Evolutionary conservation across 1,284 basidiomycete genomes (phyloP).

Genomic region (Puccinia coronata): DNA sequence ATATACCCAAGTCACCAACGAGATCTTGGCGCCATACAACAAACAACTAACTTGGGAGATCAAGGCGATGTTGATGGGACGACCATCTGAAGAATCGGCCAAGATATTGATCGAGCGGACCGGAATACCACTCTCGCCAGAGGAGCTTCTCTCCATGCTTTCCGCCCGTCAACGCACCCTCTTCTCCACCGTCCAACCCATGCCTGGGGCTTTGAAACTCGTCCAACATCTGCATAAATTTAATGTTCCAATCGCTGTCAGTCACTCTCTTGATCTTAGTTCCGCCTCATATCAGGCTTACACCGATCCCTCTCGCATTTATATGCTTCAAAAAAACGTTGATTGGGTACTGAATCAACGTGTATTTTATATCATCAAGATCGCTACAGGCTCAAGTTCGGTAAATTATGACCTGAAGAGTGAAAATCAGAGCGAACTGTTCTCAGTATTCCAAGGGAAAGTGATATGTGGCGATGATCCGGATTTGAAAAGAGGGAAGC

Average conservation of each 20-base stretch:
- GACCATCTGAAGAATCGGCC: constrained; percentile 57
- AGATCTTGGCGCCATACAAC: constrained; percentile 57
- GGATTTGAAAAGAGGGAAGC: constrained; percentile 56
- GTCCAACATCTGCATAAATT: constrained; percentile 57
- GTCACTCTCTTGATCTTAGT: constrained; percentile 51
- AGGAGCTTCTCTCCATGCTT: constrained; percentile 15
- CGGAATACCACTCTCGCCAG: constrained; percentile 9
- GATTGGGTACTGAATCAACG: background rate
- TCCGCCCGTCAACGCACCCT: constrained; percentile 51
- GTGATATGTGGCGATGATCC: constrained; percentile 58
- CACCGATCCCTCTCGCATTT: background rate
- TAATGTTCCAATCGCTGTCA: constrained; percentile 55
- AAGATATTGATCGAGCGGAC: constrained; percentile 42
- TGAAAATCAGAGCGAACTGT: constrained; percentile 53
- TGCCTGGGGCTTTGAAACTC: constrained; percentile 57
- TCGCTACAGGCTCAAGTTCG: constrained; percentile 57
- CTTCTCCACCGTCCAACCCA: constrained; percentile 56
- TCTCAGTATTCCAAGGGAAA: constrained; percentile 54
- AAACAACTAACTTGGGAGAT: constrained; percentile 59
- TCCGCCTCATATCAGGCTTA: too few relatives aligned
- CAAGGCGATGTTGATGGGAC: constrained; percentile 59
- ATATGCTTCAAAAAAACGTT: background rate
- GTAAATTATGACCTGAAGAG: constrained; percentile 58
- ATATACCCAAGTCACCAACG: constrained; percentile 58
- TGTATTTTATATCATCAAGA: constrained; percentile 6